phyloP scores from a whole-genome alignment of 805 yeast genomes.

The Hermanozyma aechmeae region DNA sequence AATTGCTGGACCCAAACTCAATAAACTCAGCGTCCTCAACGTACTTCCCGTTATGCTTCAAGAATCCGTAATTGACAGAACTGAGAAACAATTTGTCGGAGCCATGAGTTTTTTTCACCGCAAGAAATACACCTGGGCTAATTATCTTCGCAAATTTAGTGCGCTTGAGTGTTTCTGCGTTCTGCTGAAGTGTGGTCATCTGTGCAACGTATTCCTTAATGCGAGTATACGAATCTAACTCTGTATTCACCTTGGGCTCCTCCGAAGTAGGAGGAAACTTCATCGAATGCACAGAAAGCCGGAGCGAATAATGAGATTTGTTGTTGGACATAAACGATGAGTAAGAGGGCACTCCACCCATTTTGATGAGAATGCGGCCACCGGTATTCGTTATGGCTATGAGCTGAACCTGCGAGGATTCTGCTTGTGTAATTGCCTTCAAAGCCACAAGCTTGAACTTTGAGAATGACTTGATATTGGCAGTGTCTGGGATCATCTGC shows the following conservation, averaged over 20 bases:
- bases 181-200: conserved; percentile 31
- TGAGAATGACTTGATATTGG: conserved; percentile 40
- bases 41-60: conserved; percentile 62
- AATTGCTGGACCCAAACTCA: conserved; percentile 10
- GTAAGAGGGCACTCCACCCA: conserved; percentile 27
- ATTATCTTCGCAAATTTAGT: conserved; percentile 52
- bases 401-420: conserved; percentile 60
- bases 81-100: conserved; percentile 56
- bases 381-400: conserved; percentile 79
- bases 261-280: conserved; percentile 59
- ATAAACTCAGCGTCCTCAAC: conserved; percentile 77
- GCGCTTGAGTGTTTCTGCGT: conserved; percentile 50
- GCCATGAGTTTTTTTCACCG: conserved; percentile 41
- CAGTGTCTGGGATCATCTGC: conserved; percentile 45
- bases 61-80: conserved; percentile 77
- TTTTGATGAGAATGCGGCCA: conserved; percentile 60
- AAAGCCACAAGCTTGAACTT: conserved; percentile 53
- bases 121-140: conserved; percentile 82
- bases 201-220: conserved; percentile 31
- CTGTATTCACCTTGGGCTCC: conserved; percentile 29
- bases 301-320: conserved; percentile 14
- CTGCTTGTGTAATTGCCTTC: conserved; percentile 50
- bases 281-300: conserved; percentile 33
- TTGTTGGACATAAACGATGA: conserved; percentile 15
- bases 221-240: conserved; percentile 32